Base-by-base conservation (phyloP, 2,329 filamentous ascomycete genomes). In the Fusarium sp. region DNA sequence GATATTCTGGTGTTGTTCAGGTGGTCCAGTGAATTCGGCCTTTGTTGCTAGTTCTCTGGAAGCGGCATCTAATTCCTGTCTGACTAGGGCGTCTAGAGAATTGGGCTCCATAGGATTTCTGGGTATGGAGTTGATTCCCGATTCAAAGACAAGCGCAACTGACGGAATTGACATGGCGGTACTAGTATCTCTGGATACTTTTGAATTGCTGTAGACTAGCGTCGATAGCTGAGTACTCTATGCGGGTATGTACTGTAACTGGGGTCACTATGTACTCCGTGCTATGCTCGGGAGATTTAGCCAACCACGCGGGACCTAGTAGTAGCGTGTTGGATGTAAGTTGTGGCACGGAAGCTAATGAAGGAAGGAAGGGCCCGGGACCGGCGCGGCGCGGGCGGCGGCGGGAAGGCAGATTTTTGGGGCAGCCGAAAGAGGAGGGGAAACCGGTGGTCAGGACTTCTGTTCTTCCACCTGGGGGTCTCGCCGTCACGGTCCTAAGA, bases 111-210 rank as follows among this genome's bases (percentile, higher is more conserved):
- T 46, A 9, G 63, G 35, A 22, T 52, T 55, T 44, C 38, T 34
- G 15, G 68, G 58, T 11, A 62, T 56, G 42, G 57, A 39, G 36
- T 59, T 68, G 60, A 74, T 66, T 53, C 70, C 71, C 7, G 67
- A 59, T 57, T 75, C 72, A 59, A 75, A 75, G 38, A 75, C 53
- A 35, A 72, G 63, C 28, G 61, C 55, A 38, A 68, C 47, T 28
- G 72, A 67, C 19, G 71, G 65, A 44, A 72, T 63, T 62, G 73
- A 68, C 69, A 71, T 71, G 58, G 48, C 61, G 60, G 49, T 39
- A 44, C 43, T 53, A 41, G 49, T 41, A 59, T 59, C 26, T 59
- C 24, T 43, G 40, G 29, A 46, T 53, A 62, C 44, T 57, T 51
- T 52, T 44, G 61, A 56, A 50, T 62, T 54, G 64, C 61, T 62